These are phyloP conservation scores for Flaveria trinervia DNA, from an alignment of 129 eudicot species.

Conservation along the genomic window DNA sequence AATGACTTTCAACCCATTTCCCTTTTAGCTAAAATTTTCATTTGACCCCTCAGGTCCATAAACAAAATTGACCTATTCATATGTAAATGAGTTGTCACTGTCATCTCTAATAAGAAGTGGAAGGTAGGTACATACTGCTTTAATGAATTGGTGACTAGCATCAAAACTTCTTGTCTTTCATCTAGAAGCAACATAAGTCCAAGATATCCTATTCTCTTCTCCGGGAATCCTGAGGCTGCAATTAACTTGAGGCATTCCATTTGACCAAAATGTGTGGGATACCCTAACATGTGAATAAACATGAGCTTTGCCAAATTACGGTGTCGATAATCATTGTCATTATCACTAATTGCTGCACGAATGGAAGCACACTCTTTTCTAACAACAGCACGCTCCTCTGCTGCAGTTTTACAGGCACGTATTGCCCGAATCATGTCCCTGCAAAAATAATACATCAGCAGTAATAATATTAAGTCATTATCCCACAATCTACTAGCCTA, in stretches of 20 bases:
- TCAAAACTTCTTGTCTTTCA: constrained; percentile 99
- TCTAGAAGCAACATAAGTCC: constrained; percentile 98
- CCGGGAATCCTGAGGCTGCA: constrained; percentile 99
- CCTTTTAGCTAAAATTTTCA: not conserved
- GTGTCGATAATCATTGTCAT: constrained; percentile 88
- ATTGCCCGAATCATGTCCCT: constrained; percentile 99
- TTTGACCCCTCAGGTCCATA: constrained; percentile 9
- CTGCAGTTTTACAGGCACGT: constrained; percentile 99
- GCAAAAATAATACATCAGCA: constrained; percentile 21
- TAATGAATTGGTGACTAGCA: constrained; percentile 96
- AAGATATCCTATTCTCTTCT: constrained; percentile 98
- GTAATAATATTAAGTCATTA: not conserved
- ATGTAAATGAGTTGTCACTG: not conserved
- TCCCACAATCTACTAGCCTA: constrained; percentile 10
- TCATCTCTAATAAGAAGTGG: constrained; percentile 5
- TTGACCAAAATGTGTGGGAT: constrained; percentile 99
- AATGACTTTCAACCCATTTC: not conserved
- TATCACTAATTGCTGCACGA: constrained; percentile 94
- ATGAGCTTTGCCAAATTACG: constrained; percentile 99
- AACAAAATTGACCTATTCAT: constrained; percentile 9
- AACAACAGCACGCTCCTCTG: constrained; percentile 97
- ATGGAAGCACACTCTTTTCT: constrained; percentile 98
- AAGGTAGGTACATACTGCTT: constrained; percentile 72
- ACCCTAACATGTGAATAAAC: constrained; percentile 99
- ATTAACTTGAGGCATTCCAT: constrained; percentile 98